These are phyloP conservation scores for Colletotrichum shisoi DNA, from an alignment of 2,329 filamentous ascomycete species.

Conservation along the genomic window DNA sequence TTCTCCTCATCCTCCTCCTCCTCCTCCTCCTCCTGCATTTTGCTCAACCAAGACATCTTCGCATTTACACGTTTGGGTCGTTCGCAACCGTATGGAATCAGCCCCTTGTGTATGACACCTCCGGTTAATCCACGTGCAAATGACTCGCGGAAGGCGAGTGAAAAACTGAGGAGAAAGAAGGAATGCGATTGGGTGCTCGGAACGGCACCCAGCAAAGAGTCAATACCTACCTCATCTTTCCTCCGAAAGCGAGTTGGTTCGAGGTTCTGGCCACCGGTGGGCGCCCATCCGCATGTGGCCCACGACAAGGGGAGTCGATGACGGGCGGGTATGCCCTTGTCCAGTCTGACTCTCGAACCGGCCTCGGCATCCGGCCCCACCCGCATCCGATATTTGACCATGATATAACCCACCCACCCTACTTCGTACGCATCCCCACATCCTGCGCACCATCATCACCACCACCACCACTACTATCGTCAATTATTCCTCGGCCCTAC, in stretches of 20 bases:
- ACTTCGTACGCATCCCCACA: no score
- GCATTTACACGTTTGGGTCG: neutral
- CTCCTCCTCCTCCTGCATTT: no score
- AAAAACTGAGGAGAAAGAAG: no score
- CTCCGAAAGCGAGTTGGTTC: neutral
- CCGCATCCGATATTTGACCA: constrained; percentile 11
- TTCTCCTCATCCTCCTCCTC: no score
- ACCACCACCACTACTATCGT: no score
- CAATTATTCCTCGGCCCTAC: no score
- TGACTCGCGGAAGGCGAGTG: neutral
- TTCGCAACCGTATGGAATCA: neutral
- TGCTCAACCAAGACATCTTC: neutral
- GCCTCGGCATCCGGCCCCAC: constrained; percentile 11
- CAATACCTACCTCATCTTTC: neutral
- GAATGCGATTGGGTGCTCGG: neutral
- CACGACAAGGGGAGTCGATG: neutral
- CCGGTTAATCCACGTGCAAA: neutral
- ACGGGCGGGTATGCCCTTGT: neutral
- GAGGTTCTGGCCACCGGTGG: no score
- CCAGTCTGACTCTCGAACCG: constrained; percentile 1
- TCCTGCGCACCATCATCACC: no score
- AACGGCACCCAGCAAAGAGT: neutral
- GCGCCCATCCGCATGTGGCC: neutral
- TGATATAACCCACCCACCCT: no score
- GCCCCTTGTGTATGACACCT: no score